Evolutionary conservation across 345 rosid species (phyloP), one percentile per base, ranked within the genome.

Genomic region (Rhodomyrtus tomentosa): DNA sequence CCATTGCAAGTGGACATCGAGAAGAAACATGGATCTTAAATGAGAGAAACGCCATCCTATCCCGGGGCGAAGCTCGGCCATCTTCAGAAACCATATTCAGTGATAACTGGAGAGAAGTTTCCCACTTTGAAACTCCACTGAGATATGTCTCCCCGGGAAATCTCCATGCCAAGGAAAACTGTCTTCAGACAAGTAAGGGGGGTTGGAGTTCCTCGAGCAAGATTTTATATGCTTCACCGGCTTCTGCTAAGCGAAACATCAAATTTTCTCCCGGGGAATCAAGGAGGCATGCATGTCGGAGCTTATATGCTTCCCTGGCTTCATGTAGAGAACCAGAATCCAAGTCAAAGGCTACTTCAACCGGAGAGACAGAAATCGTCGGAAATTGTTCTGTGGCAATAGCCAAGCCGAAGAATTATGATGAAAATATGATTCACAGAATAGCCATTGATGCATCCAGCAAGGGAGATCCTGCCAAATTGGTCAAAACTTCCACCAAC

Each of bases 191-290:
- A 83, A 50, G 59, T 56, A 45, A 68, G 42, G 27, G 8, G 10
- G 84, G 36, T 32, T 4, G 79, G 79, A 18, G 45, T 68, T 68
- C 73, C 73, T 68, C 80, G n/a, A 20, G 38, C 7, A 84, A 42
- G 81, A 56, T 54, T n/a, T 55, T 40, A 10, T 76, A 74, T 84
- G 81, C 42, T 86, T 85, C 90, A 12, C 90, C 91, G 22, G 82
- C 87, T 40, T 84, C 92, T 45, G 62, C 85, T 68, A 84, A 84
- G 84, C 85, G 83, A 82, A 68, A 68, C 20, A 56, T 68, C 24
- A 72, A 80, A 82, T 91, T 88, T 72, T 62, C 90, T 38, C 84
- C 58, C 51, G 88, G 89, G 25, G 93, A 92, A 80, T 92, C 93
- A 7, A 87, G 88, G 85, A 89, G 85, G n/a, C 74, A 82, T 52